Conservation (phyloP, 805 yeast species). For the Kuraishia borneana region DNA sequence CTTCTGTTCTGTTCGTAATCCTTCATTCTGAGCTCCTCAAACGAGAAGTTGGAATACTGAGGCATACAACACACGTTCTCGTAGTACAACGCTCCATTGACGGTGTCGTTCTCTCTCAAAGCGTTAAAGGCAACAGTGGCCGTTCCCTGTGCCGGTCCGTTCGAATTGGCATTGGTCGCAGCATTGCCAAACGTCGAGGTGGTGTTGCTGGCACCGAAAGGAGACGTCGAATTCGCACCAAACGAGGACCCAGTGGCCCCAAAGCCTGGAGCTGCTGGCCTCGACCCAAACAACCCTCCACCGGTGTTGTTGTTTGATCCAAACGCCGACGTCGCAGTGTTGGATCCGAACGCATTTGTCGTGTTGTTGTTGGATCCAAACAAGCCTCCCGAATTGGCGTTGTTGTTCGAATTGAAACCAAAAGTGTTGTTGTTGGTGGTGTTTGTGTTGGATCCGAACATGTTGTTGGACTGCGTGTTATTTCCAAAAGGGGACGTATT, state of each 20-base stretch:
- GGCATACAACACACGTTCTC: constrained; percentile 85
- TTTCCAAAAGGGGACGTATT: constrained; percentile 25
- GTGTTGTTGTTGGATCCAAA: constrained; percentile 20
- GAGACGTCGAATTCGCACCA: constrained; percentile 20
- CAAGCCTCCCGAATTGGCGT: constrained; percentile 18
- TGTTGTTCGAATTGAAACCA: constrained; percentile 14
- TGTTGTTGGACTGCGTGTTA: constrained; percentile 1
- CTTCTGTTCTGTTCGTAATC: constrained; percentile 74
- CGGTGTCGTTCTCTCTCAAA: constrained; percentile 58
- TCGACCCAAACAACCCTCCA: constrained; percentile 4
- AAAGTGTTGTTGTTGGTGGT: too few species aligned
- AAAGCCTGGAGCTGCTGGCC: constrained; percentile 8
- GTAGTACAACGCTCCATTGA: constrained; percentile 45
- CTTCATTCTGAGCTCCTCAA: constrained; percentile 81
- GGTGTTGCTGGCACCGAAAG: constrained; percentile 28
- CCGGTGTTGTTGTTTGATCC: constrained; percentile 5
- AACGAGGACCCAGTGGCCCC: constrained; percentile 11
- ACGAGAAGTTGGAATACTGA: constrained; percentile 69
- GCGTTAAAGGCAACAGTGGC: constrained; percentile 51
- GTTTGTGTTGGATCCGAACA: constrained; percentile 20
- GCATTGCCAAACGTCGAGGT: constrained; percentile 29
- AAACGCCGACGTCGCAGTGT: constrained; percentile 5
- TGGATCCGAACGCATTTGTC: constrained; percentile 14
- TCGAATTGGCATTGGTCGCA: too few species aligned
- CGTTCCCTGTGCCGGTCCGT: constrained; percentile 5